Evolutionary conservation across 164 flowering plant genomes (phyloP), one percentile per base, ranked within the genome.

Genomic region (Chimonanthus salicifolius): DNA sequence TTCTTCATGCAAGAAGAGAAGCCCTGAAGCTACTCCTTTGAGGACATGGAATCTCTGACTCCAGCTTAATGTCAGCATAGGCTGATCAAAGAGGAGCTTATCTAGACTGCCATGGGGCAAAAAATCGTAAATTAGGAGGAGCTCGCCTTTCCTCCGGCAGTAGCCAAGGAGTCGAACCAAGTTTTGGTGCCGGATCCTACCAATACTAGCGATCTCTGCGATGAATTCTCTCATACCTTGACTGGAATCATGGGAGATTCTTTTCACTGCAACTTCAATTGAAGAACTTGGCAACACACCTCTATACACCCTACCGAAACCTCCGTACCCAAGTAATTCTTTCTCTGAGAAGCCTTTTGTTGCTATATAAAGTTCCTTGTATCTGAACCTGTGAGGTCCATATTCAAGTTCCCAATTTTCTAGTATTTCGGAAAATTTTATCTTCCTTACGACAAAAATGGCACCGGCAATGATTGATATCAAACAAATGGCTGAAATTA

Each of bases 201-300:
- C 78, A 54, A 78, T 60, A 58, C 75, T 75, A 3, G 43, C 48
- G 20, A 78, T 72, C 67, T 78, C 81, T 44, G 81, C 75, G 0
- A 75, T 48, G 47, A 78, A 78, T n/a, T 72, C 78, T 60, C 51
- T 68, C 70, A 78, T 54, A 16, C 81, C 75, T 48, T 75, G 81
- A 43, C 16, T 68, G 2, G 81, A 75, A 13, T 72, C 75, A 72
- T 78, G 81, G 1, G 78, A 67, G 6, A 78, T 67, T 60, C 70
- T 70, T 64, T 74, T 78, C 20, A 74, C 68, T 11, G 75, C 80
- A 45, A 74, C 62, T 50, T 78, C 62, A 0, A 49, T 50, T 67
- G 66, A 15, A 33, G 78, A 60, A 6, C 4, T 45, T 5, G 68
- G 63, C 50, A 78, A 33, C 0, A 72, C n/a, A 43, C 80, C 78